Evolutionary conservation across 2,329 filamentous ascomycete species (phyloP).

Genomic region (Exophiala sp.): DNA sequence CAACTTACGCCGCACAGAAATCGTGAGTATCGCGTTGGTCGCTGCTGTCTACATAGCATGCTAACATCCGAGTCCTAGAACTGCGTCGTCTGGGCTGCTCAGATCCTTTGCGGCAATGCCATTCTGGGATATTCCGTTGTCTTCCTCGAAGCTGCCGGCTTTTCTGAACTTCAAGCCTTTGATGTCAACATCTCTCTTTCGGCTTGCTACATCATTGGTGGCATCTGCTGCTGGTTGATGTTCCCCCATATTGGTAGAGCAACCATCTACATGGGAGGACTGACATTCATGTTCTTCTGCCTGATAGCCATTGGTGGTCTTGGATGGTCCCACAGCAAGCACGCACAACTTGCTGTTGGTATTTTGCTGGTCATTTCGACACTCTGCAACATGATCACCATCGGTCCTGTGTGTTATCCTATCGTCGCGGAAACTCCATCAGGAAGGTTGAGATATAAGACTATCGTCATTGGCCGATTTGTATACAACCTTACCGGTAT

Average conservation of each 20-base stretch:
- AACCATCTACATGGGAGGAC: constrained; percentile 42
- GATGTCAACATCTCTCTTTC: constrained; percentile 41
- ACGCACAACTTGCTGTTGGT: constrained; percentile 34
- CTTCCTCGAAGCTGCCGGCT: constrained; percentile 40
- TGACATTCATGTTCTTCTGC: constrained; percentile 40
- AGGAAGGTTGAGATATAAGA: constrained; percentile 54
- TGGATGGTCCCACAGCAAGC: constrained; percentile 27
- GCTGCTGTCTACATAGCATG: neutral
- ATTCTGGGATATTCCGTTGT: constrained; percentile 38
- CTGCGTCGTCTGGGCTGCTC: constrained; percentile 40
- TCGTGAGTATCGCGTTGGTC: constrained; percentile 31
- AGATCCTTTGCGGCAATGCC: constrained; percentile 39
- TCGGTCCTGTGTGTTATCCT: constrained; percentile 55
- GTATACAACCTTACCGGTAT: constrained; percentile 52
- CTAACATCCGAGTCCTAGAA: constrained; percentile 27
- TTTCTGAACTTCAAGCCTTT: constrained; percentile 37
- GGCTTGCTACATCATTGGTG: constrained; percentile 40
- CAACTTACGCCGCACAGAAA: constrained; percentile 42
- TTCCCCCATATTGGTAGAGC: constrained; percentile 41
- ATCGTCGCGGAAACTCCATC: constrained; percentile 54
- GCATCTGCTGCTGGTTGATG: constrained; percentile 41
- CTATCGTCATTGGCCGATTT: constrained; percentile 51
- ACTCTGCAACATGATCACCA: constrained; percentile 54
- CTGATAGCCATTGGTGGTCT: constrained; percentile 37
- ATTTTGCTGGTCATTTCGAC: constrained; percentile 50